Evolutionary conservation across 257 asterid genomes (phyloP).

Genomic region (Solanum ossicruentum): DNA sequence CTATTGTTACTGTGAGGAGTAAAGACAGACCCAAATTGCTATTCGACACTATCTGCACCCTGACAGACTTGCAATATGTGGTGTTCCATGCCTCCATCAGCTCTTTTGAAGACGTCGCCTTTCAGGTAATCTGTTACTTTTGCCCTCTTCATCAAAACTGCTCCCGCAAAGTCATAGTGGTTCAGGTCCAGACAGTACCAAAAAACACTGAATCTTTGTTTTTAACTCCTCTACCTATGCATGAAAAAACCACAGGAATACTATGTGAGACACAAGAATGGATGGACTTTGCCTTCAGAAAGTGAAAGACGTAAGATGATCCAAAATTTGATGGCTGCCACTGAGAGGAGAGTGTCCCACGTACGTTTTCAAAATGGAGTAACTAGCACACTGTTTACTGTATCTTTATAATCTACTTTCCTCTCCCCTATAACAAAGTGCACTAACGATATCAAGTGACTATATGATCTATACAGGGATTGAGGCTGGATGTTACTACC

Average conservation of each 20-base stretch:
- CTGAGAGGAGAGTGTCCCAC: constrained; percentile 60
- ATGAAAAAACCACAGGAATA: constrained; percentile 41
- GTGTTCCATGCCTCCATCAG: constrained; percentile 74
- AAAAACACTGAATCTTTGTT: background rate
- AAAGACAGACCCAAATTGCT: constrained; percentile 62
- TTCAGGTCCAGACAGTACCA: background rate
- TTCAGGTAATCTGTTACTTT: constrained; percentile 39
- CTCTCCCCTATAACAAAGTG: background rate
- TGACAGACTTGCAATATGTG: constrained; percentile 59
- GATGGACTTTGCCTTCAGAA: constrained; percentile 35
- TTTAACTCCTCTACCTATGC: background rate
- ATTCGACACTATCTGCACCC: constrained; percentile 66
- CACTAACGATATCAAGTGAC: background rate
- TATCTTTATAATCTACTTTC: background rate
- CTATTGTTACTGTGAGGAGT: constrained; percentile 48
- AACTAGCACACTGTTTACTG: background rate
- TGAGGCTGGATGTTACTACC: constrained; percentile 45
- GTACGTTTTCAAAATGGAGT: constrained; percentile 18
- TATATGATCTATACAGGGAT: constrained; percentile 35
- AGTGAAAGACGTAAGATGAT: constrained; percentile 37
- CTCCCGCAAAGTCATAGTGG: background rate
- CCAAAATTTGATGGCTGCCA: constrained; percentile 68
- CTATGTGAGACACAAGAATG: constrained; percentile 45
- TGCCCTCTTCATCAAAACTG: background rate
- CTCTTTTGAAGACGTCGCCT: constrained; percentile 52